Evolutionary conservation across 2,329 filamentous ascomycete species (phyloP).

Genomic region (Capronia americana): DNA sequence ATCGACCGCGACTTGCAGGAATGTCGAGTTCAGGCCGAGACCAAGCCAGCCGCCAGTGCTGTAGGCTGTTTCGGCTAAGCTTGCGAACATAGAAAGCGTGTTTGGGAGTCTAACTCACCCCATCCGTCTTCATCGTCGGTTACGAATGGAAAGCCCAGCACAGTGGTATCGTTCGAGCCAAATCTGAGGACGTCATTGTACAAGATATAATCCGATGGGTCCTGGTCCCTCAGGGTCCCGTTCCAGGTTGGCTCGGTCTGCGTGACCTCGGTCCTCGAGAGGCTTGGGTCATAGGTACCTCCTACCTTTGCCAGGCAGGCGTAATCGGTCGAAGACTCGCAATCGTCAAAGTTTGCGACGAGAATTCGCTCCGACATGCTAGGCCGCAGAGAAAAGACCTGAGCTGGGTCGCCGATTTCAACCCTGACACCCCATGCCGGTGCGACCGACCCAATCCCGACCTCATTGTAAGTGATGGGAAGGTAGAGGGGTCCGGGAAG

Average conservation of each 20-base stretch:
- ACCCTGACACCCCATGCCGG: slow-evolving; percentile 15
- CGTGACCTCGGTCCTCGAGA: background rate
- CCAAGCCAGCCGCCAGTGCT: slow-evolving; percentile 10
- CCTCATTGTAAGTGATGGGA: background rate
- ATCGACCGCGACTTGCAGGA: slow-evolving; percentile 25
- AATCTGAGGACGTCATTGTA: slow-evolving; percentile 9
- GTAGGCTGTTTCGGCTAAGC: background rate
- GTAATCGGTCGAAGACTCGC: background rate
- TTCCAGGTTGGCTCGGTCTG: slow-evolving; percentile 1
- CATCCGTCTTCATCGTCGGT: slow-evolving; percentile 3
- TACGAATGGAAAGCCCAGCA: background rate
- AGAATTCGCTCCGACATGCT: background rate
- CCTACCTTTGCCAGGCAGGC: background rate
- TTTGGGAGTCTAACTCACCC: background rate
- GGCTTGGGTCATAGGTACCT: background rate
- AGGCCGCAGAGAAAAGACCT: background rate
- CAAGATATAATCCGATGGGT: background rate
- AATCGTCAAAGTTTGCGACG: background rate
- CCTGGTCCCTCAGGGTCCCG: background rate
- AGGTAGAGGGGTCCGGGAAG: slow-evolving; percentile 1
- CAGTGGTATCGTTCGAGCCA: background rate
- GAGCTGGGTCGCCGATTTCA: slow-evolving; percentile 7
- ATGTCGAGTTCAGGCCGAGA: slow-evolving; percentile 31
- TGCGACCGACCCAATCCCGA: background rate
- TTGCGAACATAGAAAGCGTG: background rate